These are phyloP conservation scores for Aureobasidium sp. DNA, from an alignment of 2,329 filamentous ascomycete species.

Conservation along the genomic window DNA sequence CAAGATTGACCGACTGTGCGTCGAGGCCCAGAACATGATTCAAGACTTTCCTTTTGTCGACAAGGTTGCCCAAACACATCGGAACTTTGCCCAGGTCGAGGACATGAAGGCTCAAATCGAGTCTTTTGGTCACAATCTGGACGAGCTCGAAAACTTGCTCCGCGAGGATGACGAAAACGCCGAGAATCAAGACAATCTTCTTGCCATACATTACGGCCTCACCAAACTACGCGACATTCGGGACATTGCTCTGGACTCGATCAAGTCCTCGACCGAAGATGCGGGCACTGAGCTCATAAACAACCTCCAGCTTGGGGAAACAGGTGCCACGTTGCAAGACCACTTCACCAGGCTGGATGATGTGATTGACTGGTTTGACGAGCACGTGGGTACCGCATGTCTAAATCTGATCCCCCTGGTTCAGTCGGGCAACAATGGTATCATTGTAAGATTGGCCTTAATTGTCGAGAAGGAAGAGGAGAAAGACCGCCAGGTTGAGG, in stretches of 20 bases:
- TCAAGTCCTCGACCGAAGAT: constrained; percentile 72
- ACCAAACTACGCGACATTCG: constrained; percentile 88
- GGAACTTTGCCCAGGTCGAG: constrained; percentile 91
- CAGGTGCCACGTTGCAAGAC: constrained; percentile 68
- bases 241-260: constrained; percentile 95
- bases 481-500: constrained; percentile 85
- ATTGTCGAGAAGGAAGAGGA: constrained; percentile 95
- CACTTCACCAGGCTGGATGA: constrained; percentile 84
- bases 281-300: constrained; percentile 94
- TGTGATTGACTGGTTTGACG: constrained; percentile 90
- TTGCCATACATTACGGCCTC: constrained; percentile 85
- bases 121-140: constrained; percentile 72
- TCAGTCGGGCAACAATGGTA: constrained; percentile 74
- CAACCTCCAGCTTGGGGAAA: constrained; percentile 52
- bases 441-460: constrained; percentile 85
- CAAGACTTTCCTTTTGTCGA: constrained; percentile 93
- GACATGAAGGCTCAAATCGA: constrained; percentile 88
- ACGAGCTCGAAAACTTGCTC: constrained; percentile 69
- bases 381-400: constrained; percentile 82
- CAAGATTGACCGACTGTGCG: constrained; percentile 95
- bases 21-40: constrained; percentile 95
- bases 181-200: constrained; percentile 85
- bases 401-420: constrained; percentile 85
- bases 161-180: constrained; percentile 75
- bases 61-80: constrained; percentile 84